A percentile compares a stretch with the other conserved stretches of the same genome.
Conservation (phyloP, 208 protist species). For the Crithidia fasciculata region DNA sequence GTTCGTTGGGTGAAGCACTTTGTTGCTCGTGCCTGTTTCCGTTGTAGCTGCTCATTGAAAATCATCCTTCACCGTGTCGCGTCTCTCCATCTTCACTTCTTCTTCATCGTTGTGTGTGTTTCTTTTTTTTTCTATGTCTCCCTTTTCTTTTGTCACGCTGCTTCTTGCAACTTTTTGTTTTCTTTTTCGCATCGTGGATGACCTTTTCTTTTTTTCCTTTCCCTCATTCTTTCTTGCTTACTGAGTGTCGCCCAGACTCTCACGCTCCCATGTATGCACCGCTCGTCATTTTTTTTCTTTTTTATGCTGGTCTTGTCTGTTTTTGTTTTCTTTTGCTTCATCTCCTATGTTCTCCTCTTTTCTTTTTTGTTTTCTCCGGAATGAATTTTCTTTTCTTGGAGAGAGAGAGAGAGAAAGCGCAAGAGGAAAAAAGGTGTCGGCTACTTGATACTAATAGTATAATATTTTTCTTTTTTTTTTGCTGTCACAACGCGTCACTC, state of each 20-base stretch:
- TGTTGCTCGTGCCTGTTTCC: too few relatives aligned
- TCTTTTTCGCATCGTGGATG: too few relatives aligned
- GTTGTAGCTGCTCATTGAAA: too few relatives aligned
- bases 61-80: too few relatives aligned
- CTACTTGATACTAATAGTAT: too few relatives aligned
- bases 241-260: too few relatives aligned
- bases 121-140: neutral
- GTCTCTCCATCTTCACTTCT: conserved; percentile 1
- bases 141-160: neutral
- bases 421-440: too few relatives aligned
- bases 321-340: neutral
- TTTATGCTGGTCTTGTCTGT: neutral
- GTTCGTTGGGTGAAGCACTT: too few relatives aligned
- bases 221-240: neutral
- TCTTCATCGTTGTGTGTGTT: conserved; percentile 1
- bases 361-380: neutral
- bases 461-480: too few relatives aligned
- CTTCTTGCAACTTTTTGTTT: too few relatives aligned
- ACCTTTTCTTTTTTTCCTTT: neutral
- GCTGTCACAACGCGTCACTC: too few relatives aligned
- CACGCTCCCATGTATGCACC: neutral
- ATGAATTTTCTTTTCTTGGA: neutral
- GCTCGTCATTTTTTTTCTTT: neutral
- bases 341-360: conserved; percentile 6
- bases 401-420: neutral